These are phyloP conservation scores for Sugiyamaella boreocaroliniensis DNA, from an alignment of 805 yeast genomes.

Conservation along the genomic window DNA sequence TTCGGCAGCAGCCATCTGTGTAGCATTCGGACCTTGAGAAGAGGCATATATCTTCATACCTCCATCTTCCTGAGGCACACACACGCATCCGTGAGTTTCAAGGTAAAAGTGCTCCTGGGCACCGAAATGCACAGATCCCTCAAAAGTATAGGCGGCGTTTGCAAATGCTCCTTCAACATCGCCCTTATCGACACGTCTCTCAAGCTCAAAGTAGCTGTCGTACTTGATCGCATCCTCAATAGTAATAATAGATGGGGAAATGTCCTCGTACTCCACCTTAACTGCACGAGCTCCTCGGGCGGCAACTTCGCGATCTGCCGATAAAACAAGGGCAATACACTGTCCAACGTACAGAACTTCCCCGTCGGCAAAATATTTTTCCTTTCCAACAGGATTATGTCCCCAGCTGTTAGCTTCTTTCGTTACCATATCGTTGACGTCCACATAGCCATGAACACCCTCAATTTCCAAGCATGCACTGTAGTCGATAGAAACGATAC, in stretches of 20 bases:
- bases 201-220: slow-evolving; percentile 36
- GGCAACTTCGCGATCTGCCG: slow-evolving; percentile 36
- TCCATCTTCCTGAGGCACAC: slow-evolving; percentile 41
- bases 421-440: slow-evolving; percentile 35
- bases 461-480: slow-evolving; percentile 35
- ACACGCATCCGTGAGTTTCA: slow-evolving; percentile 41
- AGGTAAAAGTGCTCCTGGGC: slow-evolving; percentile 47
- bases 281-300: slow-evolving; percentile 39
- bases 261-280: slow-evolving; percentile 38
- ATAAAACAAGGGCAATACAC: slow-evolving; percentile 39
- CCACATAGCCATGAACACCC: slow-evolving; percentile 40
- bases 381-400: slow-evolving; percentile 37
- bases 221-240: slow-evolving; percentile 40
- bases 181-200: slow-evolving; percentile 34
- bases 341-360: slow-evolving; percentile 39
- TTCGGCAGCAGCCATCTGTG: slow-evolving; percentile 39
- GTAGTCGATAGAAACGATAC: slow-evolving; percentile 36
- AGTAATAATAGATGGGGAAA: slow-evolving; percentile 32
- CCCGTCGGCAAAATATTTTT: slow-evolving; percentile 40
- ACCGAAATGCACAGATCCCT: slow-evolving; percentile 37
- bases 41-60: slow-evolving; percentile 41
- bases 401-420: slow-evolving; percentile 40
- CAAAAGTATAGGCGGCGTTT: slow-evolving; percentile 31
- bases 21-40: slow-evolving; percentile 41
- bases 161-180: slow-evolving; percentile 36